Percentiles rank a stretch among this genome's conserved stretches.
Evolutionary conservation across 306 rosid species (phyloP).

Genomic region (Quercus rubra): DNA sequence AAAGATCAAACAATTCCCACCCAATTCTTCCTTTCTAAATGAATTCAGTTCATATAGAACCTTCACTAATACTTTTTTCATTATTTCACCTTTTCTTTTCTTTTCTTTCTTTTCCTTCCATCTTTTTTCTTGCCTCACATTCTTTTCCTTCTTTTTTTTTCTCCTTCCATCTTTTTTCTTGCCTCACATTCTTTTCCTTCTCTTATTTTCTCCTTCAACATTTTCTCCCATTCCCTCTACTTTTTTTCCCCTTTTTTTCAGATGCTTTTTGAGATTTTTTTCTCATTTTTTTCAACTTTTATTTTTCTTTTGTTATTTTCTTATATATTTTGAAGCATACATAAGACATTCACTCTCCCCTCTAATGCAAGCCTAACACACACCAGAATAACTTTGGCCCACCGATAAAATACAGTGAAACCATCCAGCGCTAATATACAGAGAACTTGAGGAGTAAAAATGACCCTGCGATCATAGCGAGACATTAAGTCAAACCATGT

Average conservation of each 20-base stretch:
- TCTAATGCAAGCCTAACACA: constrained; percentile 41
- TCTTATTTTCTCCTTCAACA: constrained; percentile 9
- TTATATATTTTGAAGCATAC: constrained; percentile 25
- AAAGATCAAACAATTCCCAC: constrained; percentile 6
- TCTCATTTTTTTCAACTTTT: constrained; percentile 29
- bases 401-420: constrained; percentile 50
- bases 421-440: constrained; percentile 57
- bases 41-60: not conserved
- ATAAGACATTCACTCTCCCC: constrained; percentile 24
- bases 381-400: constrained; percentile 43
- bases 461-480: constrained; percentile 92
- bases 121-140: not conserved
- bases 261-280: constrained; percentile 21
- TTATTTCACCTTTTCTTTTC: constrained; percentile 10
- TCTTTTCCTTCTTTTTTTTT: constrained; percentile 19
- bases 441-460: constrained; percentile 52
- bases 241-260: constrained; percentile 18
- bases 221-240: too few relatives aligned
- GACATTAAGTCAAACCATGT: constrained; percentile 67
- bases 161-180: not conserved
- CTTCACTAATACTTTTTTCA: not conserved
- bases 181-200: constrained; percentile 10
- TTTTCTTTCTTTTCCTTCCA: constrained; percentile 1
- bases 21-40: constrained; percentile 10
- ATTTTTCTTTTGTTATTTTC: constrained; percentile 10